Evolutionary conservation across 371 early-diverging fungal genomes (phyloP).

Genomic region (Catenaria anguillulae): DNA sequence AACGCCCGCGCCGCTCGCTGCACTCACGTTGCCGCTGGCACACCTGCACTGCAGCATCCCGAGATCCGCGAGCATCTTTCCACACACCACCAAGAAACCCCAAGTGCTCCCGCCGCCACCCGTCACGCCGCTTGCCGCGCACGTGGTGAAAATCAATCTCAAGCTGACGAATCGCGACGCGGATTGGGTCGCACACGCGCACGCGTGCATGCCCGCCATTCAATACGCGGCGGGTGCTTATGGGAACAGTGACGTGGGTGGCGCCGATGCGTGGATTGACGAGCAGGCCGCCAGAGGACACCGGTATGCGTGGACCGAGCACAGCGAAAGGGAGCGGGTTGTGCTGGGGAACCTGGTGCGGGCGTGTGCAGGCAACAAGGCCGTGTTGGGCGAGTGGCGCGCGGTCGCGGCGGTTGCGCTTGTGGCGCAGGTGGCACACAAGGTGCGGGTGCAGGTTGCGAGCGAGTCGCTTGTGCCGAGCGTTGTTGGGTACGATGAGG

Average conservation of each 20-base stretch:
- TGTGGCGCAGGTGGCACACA: neutral
- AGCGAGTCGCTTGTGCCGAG: neutral
- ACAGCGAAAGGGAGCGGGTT: neutral
- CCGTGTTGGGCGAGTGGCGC: neutral
- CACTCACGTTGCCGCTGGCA: neutral
- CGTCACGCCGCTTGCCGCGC: neutral
- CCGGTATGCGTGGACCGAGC: neutral
- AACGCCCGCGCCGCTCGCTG: conserved; percentile 1
- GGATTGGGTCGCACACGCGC: neutral
- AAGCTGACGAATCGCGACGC: conserved; percentile 4
- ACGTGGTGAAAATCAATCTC: neutral
- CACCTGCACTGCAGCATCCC: neutral
- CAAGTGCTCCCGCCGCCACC: neutral
- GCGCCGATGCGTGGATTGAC: no score
- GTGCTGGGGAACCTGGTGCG: neutral
- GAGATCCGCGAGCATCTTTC: neutral
- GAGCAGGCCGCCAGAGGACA: no score
- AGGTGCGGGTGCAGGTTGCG: neutral
- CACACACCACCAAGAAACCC: neutral
- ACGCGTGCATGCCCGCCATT: neutral
- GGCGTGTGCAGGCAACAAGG: neutral
- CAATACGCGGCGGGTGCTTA: neutral
- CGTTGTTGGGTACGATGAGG: neutral
- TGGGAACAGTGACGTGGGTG: neutral
- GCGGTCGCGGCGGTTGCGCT: neutral